These are phyloP conservation scores for Teratosphaeria viscida DNA, from an alignment of 2,329 filamentous ascomycete genomes.

Conservation along the genomic window DNA sequence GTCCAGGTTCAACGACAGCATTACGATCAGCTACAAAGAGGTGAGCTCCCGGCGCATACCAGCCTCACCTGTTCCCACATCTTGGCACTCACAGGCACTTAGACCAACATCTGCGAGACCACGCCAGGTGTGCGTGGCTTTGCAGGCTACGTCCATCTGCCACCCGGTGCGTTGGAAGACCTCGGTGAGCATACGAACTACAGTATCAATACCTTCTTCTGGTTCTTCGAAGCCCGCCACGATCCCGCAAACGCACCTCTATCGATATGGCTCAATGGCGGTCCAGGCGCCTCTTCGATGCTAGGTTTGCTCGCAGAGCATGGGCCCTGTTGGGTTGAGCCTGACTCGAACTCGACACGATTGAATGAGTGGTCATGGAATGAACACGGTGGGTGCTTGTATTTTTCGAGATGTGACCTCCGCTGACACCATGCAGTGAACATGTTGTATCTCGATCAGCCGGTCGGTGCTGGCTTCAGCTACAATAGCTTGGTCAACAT, in stretches of 20 bases:
- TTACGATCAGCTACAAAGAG: conserved; percentile 12
- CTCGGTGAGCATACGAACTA: conserved; percentile 8
- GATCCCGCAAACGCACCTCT: conserved; percentile 10
- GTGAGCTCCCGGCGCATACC: background rate
- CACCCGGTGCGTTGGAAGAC: background rate
- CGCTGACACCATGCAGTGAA: conserved; percentile 6
- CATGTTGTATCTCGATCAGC: conserved; percentile 27
- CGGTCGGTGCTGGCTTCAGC: conserved; percentile 49
- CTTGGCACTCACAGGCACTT: background rate
- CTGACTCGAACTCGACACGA: conserved; percentile 31
- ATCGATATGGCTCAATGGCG: conserved; percentile 41
- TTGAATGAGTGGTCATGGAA: conserved; percentile 38
- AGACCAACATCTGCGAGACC: conserved; percentile 3
- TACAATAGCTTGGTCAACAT: conserved; percentile 46
- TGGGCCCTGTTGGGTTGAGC: conserved; percentile 32
- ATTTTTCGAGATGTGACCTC: background rate
- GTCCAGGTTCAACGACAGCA: conserved; percentile 3
- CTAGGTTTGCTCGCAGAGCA: conserved; percentile 49
- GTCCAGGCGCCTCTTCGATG: conserved; percentile 35
- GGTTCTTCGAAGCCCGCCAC: conserved; percentile 15
- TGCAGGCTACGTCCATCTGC: conserved; percentile 2
- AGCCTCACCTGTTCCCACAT: background rate
- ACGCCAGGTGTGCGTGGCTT: background rate
- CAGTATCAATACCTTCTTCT: conserved; percentile 19
- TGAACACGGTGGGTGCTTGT: conserved; percentile 18